phyloP scores from a whole-genome alignment of 805 yeast species.

The Pichia deserticola region DNA sequence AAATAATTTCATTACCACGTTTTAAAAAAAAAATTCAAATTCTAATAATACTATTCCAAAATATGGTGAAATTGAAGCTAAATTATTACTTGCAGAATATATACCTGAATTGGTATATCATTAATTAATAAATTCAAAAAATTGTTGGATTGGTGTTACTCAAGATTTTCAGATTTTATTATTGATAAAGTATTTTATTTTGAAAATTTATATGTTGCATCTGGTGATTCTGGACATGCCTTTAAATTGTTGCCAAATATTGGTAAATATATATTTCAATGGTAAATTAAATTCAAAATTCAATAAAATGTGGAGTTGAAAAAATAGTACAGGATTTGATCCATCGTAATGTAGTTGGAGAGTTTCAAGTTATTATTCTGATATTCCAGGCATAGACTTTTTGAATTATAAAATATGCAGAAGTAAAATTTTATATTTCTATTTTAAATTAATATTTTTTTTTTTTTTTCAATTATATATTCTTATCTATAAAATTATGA shows the following conservation, averaged over 20 bases:
- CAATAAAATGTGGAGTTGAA: slow-evolving; percentile 27
- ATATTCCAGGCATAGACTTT: slow-evolving; percentile 7
- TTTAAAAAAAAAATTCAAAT: slow-evolving; percentile 27
- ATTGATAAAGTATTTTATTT: slow-evolving; percentile 31
- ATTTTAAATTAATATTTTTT: too few species aligned
- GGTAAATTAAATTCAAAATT: slow-evolving; percentile 19
- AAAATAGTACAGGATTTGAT: slow-evolving; percentile 10
- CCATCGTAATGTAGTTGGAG: slow-evolving; percentile 18
- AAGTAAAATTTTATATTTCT: too few species aligned
- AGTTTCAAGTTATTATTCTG: slow-evolving; percentile 8
- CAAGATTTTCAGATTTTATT: slow-evolving; percentile 30
- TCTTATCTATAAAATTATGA: too few species aligned
- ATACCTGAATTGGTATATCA: slow-evolving; percentile 36
- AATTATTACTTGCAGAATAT: slow-evolving; percentile 25
- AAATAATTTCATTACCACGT: slow-evolving; percentile 31
- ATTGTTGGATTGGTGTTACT: slow-evolving; percentile 33
- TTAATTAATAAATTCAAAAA: slow-evolving; percentile 20
- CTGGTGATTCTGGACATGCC: slow-evolving; percentile 41
- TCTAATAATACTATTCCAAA: slow-evolving; percentile 33
- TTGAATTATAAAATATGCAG: not conserved
- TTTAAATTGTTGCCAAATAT: slow-evolving; percentile 39
- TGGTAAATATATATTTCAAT: slow-evolving; percentile 32
- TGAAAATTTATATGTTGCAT: slow-evolving; percentile 29
- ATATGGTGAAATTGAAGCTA: slow-evolving; percentile 25
- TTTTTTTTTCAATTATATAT: too few species aligned